Conservation (phyloP, 1,139 yeast species). For the Wickerhamomyces sp. region DNA sequence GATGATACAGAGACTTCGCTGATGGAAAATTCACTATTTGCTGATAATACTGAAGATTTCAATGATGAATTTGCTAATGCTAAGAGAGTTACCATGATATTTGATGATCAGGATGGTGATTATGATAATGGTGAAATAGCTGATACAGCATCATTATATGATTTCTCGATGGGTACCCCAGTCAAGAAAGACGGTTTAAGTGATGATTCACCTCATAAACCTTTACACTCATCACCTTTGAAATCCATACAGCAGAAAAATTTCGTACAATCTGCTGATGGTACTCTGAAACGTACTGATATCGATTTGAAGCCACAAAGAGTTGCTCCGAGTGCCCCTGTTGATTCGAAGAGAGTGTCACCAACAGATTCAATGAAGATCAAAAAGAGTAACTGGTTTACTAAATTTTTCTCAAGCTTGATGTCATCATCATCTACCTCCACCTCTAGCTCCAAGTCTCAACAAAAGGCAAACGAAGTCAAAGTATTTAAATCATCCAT, state of each 20-base stretch:
- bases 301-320: slow-evolving; percentile 33
- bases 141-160: neutral
- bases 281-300: slow-evolving; percentile 7
- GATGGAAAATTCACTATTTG: slow-evolving; percentile 19
- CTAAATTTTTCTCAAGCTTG: slow-evolving; percentile 20
- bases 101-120: slow-evolving; percentile 16
- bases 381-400: slow-evolving; percentile 25
- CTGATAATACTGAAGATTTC: slow-evolving; percentile 20
- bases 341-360: neutral
- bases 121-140: neutral
- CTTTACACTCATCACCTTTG: slow-evolving; percentile 16
- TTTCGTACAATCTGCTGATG: slow-evolving; percentile 12
- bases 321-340: slow-evolving; percentile 42
- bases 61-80: slow-evolving; percentile 19
- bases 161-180: slow-evolving; percentile 3
- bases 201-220: slow-evolving; percentile 4
- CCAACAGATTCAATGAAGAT: slow-evolving; percentile 8
- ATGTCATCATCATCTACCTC: slow-evolving; percentile 8
- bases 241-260: slow-evolving; percentile 16
- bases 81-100: slow-evolving; percentile 24
- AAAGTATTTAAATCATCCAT: slow-evolving; percentile 16
- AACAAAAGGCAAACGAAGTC: neutral
- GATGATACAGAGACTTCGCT: slow-evolving; percentile 15
- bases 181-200: neutral
- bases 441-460: neutral